phyloP scores from a whole-genome alignment of 768 basidiomycete genomes.

The Cantharellus cinnabarinus region DNA sequence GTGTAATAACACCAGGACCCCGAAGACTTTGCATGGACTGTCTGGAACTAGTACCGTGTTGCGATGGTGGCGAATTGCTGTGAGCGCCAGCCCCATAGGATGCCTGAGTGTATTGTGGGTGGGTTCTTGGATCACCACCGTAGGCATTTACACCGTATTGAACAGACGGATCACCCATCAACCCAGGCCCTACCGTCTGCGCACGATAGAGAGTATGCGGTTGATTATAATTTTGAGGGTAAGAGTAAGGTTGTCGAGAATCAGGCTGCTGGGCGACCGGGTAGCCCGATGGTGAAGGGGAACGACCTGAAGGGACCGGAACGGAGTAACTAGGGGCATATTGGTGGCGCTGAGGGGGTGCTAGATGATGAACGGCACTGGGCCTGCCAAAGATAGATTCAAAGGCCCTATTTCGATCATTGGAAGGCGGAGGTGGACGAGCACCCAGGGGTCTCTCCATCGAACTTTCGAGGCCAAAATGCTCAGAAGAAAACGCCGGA shows the following conservation, averaged over 20 bases:
- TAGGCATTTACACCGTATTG: too few species aligned
- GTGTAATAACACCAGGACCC: not conserved
- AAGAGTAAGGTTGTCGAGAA: too few species aligned
- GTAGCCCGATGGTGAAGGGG: slow-evolving; percentile 12
- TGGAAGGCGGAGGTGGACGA: slow-evolving; percentile 24
- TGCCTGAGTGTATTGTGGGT: too few species aligned
- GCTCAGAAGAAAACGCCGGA: too few species aligned
- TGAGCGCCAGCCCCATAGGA: too few species aligned
- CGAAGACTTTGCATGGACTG: not conserved
- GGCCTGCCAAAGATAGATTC: slow-evolving; percentile 77
- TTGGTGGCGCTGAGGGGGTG: slow-evolving; percentile 10
- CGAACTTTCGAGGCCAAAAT: not conserved
- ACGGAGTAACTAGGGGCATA: slow-evolving; percentile 24
- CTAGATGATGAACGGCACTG: slow-evolving; percentile 32
- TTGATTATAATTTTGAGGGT: too few species aligned
- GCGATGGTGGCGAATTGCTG: too few species aligned
- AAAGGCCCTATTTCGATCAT: slow-evolving; percentile 56
- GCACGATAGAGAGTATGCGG: too few species aligned
- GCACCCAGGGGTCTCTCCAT: slow-evolving; percentile 44
- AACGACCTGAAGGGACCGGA: slow-evolving; percentile 17
- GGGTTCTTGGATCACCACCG: too few species aligned
- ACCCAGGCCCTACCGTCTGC: too few species aligned
- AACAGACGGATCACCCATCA: too few species aligned
- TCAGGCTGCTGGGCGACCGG: not conserved
- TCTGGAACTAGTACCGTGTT: too few species aligned